Conservation (phyloP, 768 basidiomycete species). For the Neoboletus magnificus region DNA sequence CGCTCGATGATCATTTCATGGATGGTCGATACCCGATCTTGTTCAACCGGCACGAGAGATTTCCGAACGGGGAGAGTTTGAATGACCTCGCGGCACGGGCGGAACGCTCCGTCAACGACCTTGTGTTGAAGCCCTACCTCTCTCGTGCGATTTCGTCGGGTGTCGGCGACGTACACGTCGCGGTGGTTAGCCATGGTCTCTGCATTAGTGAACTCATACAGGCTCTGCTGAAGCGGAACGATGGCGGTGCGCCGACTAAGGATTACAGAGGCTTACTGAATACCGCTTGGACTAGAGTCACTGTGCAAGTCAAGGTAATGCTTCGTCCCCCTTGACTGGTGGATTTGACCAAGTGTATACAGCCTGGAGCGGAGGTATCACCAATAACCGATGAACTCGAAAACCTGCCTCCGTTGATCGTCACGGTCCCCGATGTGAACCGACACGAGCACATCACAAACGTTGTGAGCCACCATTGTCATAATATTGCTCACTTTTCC, state of each 20-base stretch:
- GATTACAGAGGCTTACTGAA: constrained; percentile 55
- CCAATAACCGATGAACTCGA: constrained; percentile 17
- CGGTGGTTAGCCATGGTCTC: constrained; percentile 72
- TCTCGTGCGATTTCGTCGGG: constrained; percentile 38
- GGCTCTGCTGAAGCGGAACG: constrained; percentile 45
- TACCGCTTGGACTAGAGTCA: constrained; percentile 65
- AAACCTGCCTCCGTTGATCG: constrained; percentile 33
- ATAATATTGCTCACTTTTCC: background rate
- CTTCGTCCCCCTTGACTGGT: background rate
- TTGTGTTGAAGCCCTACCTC: constrained; percentile 55
- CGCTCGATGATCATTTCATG: constrained; percentile 46
- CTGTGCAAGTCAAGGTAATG: constrained; percentile 46
- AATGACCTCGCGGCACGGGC: constrained; percentile 62
- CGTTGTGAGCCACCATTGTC: constrained; percentile 44
- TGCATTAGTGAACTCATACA: constrained; percentile 61
- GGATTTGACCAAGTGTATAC: constrained; percentile 2
- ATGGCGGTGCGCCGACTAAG: constrained; percentile 23
- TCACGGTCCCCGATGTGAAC: constrained; percentile 53
- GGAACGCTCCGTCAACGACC: constrained; percentile 43
- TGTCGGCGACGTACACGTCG: constrained; percentile 47
- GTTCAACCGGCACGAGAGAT: constrained; percentile 45
- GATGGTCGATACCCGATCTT: constrained; percentile 52
- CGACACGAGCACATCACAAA: constrained; percentile 50
- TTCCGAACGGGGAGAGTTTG: constrained; percentile 70
- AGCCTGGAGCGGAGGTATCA: constrained; percentile 31